A percentile compares a stretch with the other conserved stretches of the same genome.
Evolutionary conservation across 2,329 filamentous ascomycete species (phyloP).

Genomic region (Diaporthe sp.): DNA sequence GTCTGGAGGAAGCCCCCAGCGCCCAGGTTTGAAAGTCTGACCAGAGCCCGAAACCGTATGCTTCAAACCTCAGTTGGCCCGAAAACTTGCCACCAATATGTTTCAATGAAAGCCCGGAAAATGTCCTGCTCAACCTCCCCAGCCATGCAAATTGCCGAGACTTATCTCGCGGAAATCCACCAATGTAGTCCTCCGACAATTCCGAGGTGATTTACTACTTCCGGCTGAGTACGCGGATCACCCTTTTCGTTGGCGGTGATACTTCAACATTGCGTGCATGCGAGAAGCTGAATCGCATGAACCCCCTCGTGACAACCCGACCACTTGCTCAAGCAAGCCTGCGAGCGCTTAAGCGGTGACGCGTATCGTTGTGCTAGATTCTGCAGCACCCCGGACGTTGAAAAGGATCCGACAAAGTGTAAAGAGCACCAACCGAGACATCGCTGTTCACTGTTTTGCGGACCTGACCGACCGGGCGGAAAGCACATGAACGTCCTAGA

Average conservation of each 20-base stretch:
- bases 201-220: slow-evolving; percentile 3
- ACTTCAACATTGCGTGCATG: not conserved
- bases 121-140: not conserved
- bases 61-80: slow-evolving; percentile 22
- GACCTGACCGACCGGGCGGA: slow-evolving; percentile 17
- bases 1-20: not conserved
- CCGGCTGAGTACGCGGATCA: slow-evolving; percentile 19
- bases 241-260: slow-evolving; percentile 9
- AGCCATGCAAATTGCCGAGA: slow-evolving; percentile 23
- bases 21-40: slow-evolving; percentile 6
- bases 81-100: slow-evolving; percentile 8
- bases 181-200: not conserved
- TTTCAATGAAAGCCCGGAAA: slow-evolving; percentile 22
- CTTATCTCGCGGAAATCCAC: slow-evolving; percentile 1
- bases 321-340: not conserved
- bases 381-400: not conserved
- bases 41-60: slow-evolving; percentile 3
- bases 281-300: not conserved
- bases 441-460: not conserved
- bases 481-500: slow-evolving; percentile 5
- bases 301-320: not conserved
- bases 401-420: not conserved
- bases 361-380: not conserved
- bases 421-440: slow-evolving; percentile 4
- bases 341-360: not conserved